Percentiles rank a stretch among this genome's conserved stretches.
Conservation (phyloP, 2,329 filamentous ascomycete species). For the Cucurbitaria berberidis region DNA sequence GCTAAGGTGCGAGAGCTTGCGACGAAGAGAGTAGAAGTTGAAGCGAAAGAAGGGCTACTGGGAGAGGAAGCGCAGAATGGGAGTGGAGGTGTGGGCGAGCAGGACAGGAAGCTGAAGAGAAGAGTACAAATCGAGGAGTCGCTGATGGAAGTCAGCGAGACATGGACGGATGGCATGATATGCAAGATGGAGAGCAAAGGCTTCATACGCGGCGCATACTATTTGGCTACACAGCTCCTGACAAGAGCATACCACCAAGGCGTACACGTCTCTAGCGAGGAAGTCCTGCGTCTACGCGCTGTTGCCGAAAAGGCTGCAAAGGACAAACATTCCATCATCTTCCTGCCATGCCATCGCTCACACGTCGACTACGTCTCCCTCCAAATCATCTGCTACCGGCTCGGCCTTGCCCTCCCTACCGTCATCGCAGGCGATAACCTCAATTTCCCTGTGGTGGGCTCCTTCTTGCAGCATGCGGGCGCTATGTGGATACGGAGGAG, state of each 20-base stretch:
- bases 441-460: constrained; percentile 89
- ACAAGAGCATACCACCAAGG: constrained; percentile 95
- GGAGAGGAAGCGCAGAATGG: constrained; percentile 55
- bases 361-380: constrained; percentile 96
- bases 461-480: constrained; percentile 90
- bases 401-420: constrained; percentile 86
- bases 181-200: constrained; percentile 97
- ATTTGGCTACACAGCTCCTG: constrained; percentile 82
- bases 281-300: constrained; percentile 80
- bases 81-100: constrained; percentile 50
- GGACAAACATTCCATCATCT: constrained; percentile 94
- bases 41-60: constrained; percentile 74
- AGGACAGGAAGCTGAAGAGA: constrained; percentile 65
- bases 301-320: constrained; percentile 82
- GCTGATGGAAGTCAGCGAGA: constrained; percentile 80
- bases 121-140: constrained; percentile 75
- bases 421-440: constrained; percentile 96
- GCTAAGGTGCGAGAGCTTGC: constrained; percentile 78
- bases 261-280: constrained; percentile 95
- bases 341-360: constrained; percentile 90
- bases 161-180: constrained; percentile 93
- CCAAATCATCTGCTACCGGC: constrained; percentile 92
- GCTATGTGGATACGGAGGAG: constrained; percentile 95
- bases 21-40: constrained; percentile 72
- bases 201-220: constrained; percentile 93